phyloP scores from a whole-genome alignment of 495 filamentous ascomycete species.

The Penicillium paxilli region DNA sequence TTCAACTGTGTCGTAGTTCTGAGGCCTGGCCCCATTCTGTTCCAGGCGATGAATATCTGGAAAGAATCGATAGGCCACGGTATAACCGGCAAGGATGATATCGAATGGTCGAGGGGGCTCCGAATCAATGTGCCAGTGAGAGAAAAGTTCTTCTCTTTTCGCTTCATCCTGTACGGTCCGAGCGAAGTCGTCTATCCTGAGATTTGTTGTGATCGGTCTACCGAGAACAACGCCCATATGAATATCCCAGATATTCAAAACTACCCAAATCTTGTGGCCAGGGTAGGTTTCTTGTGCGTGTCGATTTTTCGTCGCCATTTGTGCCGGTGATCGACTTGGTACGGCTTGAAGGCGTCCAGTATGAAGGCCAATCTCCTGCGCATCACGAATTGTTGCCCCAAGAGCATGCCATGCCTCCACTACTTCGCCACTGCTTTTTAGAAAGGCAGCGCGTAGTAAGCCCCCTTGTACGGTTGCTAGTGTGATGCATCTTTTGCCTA shows the following conservation, averaged over 20 bases:
- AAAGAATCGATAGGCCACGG: constrained; percentile 23
- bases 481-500: constrained; percentile 56
- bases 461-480: constrained; percentile 57
- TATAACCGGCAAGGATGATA: constrained; percentile 20
- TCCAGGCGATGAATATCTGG: constrained; percentile 37
- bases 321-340: constrained; percentile 6
- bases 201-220: constrained; percentile 42
- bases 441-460: constrained; percentile 38
- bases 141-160: constrained; percentile 4
- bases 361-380: constrained; percentile 63
- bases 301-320: not conserved
- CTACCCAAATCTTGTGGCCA: constrained; percentile 50
- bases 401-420: constrained; percentile 57
- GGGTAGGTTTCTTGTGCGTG: not conserved
- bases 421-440: constrained; percentile 36
- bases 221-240: constrained; percentile 61
- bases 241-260: constrained; percentile 58
- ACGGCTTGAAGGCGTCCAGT: constrained; percentile 16
- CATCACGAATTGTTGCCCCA: constrained; percentile 57
- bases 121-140: constrained; percentile 13
- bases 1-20: constrained; percentile 54
- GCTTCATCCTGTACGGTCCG: constrained; percentile 6
- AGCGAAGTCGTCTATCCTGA: constrained; percentile 13
- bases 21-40: constrained; percentile 50
- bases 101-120: constrained; percentile 18